Percentiles rank a stretch among this genome's conserved stretches.
Conservation (phyloP, 371 early-diverging fungal species). For the Lichtheimia ornata region DNA sequence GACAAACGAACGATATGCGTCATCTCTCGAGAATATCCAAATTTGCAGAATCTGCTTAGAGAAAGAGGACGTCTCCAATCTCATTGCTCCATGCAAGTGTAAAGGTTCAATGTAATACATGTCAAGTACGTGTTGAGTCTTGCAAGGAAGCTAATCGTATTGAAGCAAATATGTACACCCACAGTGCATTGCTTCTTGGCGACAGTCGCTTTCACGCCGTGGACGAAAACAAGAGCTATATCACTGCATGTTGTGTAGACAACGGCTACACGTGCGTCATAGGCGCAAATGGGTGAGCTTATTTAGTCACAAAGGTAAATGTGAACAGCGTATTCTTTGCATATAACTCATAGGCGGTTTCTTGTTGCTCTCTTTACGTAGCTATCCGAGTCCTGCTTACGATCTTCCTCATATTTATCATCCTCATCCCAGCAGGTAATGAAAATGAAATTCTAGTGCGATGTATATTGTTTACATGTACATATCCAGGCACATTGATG, state of each 20-base stretch:
- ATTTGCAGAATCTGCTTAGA: constrained; percentile 59
- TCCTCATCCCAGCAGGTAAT: constrained; percentile 33
- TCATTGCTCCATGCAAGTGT: constrained; percentile 61
- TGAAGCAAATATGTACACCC: constrained; percentile 59
- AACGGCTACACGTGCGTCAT: constrained; percentile 28
- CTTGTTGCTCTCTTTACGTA: constrained; percentile 10
- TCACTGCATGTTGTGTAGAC: constrained; percentile 41
- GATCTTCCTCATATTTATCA: constrained; percentile 26
- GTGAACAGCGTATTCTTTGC: neutral
- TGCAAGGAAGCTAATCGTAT: too few species aligned
- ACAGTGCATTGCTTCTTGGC: constrained; percentile 60
- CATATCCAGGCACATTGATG: constrained; percentile 44
- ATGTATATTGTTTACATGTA: neutral
- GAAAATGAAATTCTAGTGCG: neutral
- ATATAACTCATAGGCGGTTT: neutral
- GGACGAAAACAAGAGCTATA: constrained; percentile 36
- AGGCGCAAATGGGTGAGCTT: constrained; percentile 23
- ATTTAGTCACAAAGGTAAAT: constrained; percentile 34
- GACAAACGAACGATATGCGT: neutral
- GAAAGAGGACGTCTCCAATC: constrained; percentile 36
- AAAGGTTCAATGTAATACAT: constrained; percentile 53
- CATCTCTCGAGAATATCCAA: neutral
- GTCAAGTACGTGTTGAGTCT: too few species aligned
- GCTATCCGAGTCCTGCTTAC: constrained; percentile 36
- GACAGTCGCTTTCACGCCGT: constrained; percentile 27